Conservation (phyloP, 371 early-diverging fungal genomes). For the Catenaria anguillulae region DNA sequence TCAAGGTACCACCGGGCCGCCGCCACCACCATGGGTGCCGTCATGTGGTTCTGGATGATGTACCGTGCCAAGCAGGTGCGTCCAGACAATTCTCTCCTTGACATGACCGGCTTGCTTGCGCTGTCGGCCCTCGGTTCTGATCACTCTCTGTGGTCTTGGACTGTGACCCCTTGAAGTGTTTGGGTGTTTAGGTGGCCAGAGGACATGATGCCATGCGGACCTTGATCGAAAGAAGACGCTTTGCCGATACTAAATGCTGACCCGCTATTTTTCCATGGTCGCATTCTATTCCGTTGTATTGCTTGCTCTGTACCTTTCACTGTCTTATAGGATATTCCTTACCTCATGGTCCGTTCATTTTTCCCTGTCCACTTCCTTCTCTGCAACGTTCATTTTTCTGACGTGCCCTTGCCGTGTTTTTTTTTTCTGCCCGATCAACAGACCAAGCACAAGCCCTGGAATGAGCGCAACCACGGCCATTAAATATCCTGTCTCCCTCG, state of each 20-base stretch:
- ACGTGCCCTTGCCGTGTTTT: too few relatives aligned
- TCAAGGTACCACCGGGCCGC: constrained; percentile 14
- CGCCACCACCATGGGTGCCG: constrained; percentile 40
- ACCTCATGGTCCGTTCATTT: not conserved
- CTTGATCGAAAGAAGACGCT: too few relatives aligned
- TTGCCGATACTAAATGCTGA: too few relatives aligned
- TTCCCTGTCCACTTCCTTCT: too few relatives aligned
- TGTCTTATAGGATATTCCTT: not conserved
- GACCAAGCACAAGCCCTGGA: constrained; percentile 9
- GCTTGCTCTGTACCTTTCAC: too few relatives aligned
- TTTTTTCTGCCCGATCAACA: too few relatives aligned
- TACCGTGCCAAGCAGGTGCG: constrained; percentile 58
- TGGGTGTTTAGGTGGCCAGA: too few relatives aligned
- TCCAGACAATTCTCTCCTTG: not conserved
- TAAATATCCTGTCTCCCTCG: not conserved
- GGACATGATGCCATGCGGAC: too few relatives aligned
- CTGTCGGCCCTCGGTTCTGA: not conserved
- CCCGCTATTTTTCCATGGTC: too few relatives aligned
- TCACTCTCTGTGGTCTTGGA: not conserved
- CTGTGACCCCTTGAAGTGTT: not conserved
- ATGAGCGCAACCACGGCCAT: constrained; percentile 6
- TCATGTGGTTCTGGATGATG: constrained; percentile 80
- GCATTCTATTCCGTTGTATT: too few relatives aligned
- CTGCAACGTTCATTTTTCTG: too few relatives aligned
- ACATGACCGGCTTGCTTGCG: not conserved